These are phyloP conservation scores for Asterionellopsis glacialis DNA, from an alignment of 108 stramenopile species.

Conservation along the genomic window DNA sequence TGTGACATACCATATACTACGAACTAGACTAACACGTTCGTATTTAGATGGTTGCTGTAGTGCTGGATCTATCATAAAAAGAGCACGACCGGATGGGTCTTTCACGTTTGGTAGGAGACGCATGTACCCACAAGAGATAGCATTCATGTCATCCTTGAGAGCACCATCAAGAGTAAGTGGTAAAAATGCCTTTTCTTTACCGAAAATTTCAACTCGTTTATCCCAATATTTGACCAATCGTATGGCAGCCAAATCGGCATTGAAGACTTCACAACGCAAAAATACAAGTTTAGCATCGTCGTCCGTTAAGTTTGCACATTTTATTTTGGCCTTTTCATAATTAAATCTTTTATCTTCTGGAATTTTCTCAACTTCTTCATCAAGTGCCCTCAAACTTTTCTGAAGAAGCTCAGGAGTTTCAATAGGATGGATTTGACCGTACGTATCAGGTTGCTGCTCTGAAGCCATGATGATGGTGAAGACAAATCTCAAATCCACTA, in stretches of 20 bases:
- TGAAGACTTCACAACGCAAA: slow-evolving; percentile 56
- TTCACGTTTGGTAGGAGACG: slow-evolving; percentile 6
- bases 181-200: neutral
- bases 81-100: slow-evolving; percentile 32
- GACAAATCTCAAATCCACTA: no score
- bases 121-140: slow-evolving; percentile 29
- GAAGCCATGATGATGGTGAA: no score
- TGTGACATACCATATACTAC: slow-evolving; percentile 46
- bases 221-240: slow-evolving; percentile 6
- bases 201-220: slow-evolving; percentile 8
- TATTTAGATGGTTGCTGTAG: slow-evolving; percentile 31
- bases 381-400: neutral
- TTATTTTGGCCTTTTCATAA: slow-evolving; percentile 24
- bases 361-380: neutral
- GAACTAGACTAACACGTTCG: slow-evolving; percentile 28
- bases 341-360: slow-evolving; percentile 22
- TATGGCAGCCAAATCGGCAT: slow-evolving; percentile 26
- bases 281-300: slow-evolving; percentile 44
- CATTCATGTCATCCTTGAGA: slow-evolving; percentile 24
- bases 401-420: neutral
- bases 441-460: slow-evolving; percentile 24
- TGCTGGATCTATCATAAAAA: slow-evolving; percentile 47
- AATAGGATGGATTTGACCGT: slow-evolving; percentile 29
- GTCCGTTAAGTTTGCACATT: slow-evolving; percentile 32
- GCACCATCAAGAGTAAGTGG: slow-evolving; percentile 12